Evolutionary conservation across 2,329 filamentous ascomycete genomes (phyloP), one percentile per base, ranked within the genome.

Genomic region (Talaromyces funiculosus): DNA sequence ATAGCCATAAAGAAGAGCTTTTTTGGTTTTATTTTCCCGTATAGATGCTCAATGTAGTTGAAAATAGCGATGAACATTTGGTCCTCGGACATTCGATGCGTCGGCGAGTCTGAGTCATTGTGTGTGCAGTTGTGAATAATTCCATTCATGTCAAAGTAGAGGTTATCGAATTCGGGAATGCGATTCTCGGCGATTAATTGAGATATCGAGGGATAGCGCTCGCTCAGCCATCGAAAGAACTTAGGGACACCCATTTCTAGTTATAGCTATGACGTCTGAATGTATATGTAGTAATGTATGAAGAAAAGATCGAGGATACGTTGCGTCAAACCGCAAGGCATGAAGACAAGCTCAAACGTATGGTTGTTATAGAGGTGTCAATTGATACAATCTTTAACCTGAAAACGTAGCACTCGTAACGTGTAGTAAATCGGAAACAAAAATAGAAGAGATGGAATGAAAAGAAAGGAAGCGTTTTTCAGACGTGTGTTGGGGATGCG

Each of bases 21-120:
- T 78, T 96, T 93, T 12, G 94, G 94, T 77, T 97, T 97, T 73
- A 99, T 99, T 77, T 97, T 99, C 68, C 93, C 92, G 75, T 96
- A 99, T 57, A 99, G 78, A 79, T 99, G 94, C 77, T 99, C 94
- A 67, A 99, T 99, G 75, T 99, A 99, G 78, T 97, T 97, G 85
- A 99, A 99, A 70, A 99, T 99, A 61, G 92, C 90, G 67, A 99
- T 97, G 73, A 99, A 99, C 94, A 99, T 99, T 76, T 97, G 90
- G 75, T 99, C 93, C 75, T 99, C 95, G 61, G 89, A 93, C 77
- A 97, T 87, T 59, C 94, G 91, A 71, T 95, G 95, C 1, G 90
- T 91, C 3, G 92, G 86, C 72, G 93, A 92, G 72, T 95, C 92
- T 24, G 90, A 88, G 77, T 99, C 93, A 72, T 94, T 96, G 79